Percentiles rank a stretch among this genome's conserved stretches.
Evolutionary conservation across 192 early-diverging fungal species (phyloP).

Genomic region (Coemansia sp.): DNA sequence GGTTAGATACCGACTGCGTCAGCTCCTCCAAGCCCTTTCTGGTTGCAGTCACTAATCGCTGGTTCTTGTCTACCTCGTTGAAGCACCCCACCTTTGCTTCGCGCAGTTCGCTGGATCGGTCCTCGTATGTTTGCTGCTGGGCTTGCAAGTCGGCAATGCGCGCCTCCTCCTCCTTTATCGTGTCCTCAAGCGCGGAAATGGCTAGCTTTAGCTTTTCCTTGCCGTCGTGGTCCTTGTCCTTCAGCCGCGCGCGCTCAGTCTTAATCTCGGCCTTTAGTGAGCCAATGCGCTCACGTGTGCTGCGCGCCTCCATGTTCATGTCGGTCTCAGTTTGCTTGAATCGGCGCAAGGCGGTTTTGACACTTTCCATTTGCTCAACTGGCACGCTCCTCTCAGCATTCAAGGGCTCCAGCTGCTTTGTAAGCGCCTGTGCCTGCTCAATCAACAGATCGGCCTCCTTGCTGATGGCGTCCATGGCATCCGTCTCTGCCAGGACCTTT

Average conservation of each 20-base stretch:
- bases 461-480: conserved; percentile 41
- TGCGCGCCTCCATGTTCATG: conserved; percentile 44
- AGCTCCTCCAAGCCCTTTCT: conserved; percentile 49
- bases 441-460: conserved; percentile 37
- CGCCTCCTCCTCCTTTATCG: conserved; percentile 26
- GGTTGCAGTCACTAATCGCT: conserved; percentile 14
- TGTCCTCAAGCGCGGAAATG: conserved; percentile 20
- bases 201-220: conserved; percentile 11
- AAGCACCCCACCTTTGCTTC: conserved; percentile 16
- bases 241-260: conserved; percentile 28
- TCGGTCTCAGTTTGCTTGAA: conserved; percentile 47
- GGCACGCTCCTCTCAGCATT: conserved; percentile 18
- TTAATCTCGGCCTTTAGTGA: conserved; percentile 22
- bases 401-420: conserved; percentile 22
- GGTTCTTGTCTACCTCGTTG: conserved; percentile 12
- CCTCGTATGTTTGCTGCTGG: conserved; percentile 29
- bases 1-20: conserved; percentile 58
- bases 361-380: conserved; percentile 2
- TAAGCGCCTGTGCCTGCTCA: conserved; percentile 13
- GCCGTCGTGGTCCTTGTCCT: conserved; percentile 30
- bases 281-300: conserved; percentile 36
- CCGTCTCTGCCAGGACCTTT: conserved; percentile 52
- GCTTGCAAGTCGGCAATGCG: conserved; percentile 21
- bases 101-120: conserved; percentile 12
- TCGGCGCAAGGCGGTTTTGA: conserved; percentile 19